Evolutionary conservation across 805 yeast genomes (phyloP).

Genomic region (Barnettozyma salicaria): DNA sequence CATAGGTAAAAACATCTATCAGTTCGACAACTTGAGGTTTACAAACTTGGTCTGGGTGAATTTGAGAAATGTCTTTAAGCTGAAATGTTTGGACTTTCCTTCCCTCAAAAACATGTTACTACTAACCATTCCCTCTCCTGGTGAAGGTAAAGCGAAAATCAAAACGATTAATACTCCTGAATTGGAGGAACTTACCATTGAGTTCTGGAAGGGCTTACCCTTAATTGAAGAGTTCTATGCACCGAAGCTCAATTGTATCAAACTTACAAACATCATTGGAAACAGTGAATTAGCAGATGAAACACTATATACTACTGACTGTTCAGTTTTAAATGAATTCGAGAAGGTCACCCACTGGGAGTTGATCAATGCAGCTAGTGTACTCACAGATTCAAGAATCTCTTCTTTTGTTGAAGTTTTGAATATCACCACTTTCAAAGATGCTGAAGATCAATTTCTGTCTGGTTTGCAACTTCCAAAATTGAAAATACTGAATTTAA

Average conservation of each 20-base stretch:
- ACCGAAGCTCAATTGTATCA: conserved; percentile 8
- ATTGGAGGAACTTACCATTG: conserved; percentile 9
- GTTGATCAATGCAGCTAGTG: conserved; percentile 2
- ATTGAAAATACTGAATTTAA: conserved; percentile 4
- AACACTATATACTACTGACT: neutral
- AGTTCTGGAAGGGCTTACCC: conserved; percentile 7
- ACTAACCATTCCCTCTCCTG: conserved; percentile 2
- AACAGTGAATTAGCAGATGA: neutral
- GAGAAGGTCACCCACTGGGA: conserved; percentile 10
- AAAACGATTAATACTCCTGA: conserved; percentile 5
- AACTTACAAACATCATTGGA: conserved; percentile 7
- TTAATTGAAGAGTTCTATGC: conserved; percentile 1
- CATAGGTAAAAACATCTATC: conserved; percentile 4
- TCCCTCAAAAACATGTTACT: conserved; percentile 9
- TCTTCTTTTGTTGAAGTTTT: conserved; percentile 2
- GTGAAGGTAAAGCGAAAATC: neutral
- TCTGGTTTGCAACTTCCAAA: neutral
- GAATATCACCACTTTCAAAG: conserved; percentile 6
- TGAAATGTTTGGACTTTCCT: conserved; percentile 2
- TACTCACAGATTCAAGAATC: conserved; percentile 1
- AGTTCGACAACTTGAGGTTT: neutral
- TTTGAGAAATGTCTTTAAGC: conserved; percentile 6
- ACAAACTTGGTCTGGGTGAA: conserved; percentile 8
- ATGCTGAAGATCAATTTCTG: conserved; percentile 6
- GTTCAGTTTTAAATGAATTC: neutral